Evolutionary conservation across 805 yeast genomes (phyloP), one percentile per base, ranked within the genome.

Genomic region (Hanseniaspora clermontiae): DNA sequence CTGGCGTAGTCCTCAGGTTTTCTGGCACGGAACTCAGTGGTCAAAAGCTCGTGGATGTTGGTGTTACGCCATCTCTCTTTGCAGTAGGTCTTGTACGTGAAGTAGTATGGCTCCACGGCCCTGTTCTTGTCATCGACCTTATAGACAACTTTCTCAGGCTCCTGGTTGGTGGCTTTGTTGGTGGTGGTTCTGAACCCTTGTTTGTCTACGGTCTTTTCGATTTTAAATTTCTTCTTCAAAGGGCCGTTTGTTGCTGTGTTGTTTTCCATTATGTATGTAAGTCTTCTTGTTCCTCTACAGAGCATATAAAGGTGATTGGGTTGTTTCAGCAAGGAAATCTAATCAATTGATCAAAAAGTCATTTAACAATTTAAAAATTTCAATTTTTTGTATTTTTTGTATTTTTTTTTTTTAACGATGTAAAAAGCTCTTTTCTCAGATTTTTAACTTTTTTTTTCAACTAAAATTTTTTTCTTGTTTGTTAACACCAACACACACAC

Each of bases 1-100:
- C 74, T 71, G 32, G 68, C 67, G 68, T 91, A 91, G 66, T 85
- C 84, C 10, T 74, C 77, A 42, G 78, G 78, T 12, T 82, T 81
- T 58, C 84, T 74, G 63, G 90, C 93, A 58, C 98, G 72, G 65
- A 95, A 93, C 68, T 93, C 99, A 38, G 76, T 76, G 5, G 81
- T 71, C 64, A 95, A 93, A 2, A 93, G 80, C 57, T 93, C 97
- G 5, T 88, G 60, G 37, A 93, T 68, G 20, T 80, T 80, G n/a
- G 87, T 73, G 62, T 84, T 90, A 62, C 91, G 76, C 99, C 99
- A 93, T 64, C 99, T 74, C 65, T 77, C 71, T 68, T 93, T 93
- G 69, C 97, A 90, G 65, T 83, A 87, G 0, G 99, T 93, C 68
- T 87, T 74, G 65, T 93, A 91, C 0, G 95, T 89, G 72, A 80